Conservation (phyloP, 352 stramenopile species). For the Phytophthora pinifolia region DNA sequence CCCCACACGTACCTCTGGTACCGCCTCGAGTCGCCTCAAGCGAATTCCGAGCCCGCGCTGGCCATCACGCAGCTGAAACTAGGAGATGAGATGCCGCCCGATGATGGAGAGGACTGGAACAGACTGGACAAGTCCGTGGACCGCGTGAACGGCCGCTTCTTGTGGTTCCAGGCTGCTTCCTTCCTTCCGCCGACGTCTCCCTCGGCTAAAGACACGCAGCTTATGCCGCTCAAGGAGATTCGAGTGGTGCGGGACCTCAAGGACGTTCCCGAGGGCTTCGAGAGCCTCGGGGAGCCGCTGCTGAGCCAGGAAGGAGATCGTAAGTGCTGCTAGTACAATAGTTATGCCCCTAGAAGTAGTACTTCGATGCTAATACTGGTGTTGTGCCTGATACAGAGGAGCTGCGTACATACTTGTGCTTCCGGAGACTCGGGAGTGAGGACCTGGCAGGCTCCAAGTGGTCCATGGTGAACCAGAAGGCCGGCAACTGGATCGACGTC, state of each 20-base stretch:
- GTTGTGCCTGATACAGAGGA: constrained; percentile 34
- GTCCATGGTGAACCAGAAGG: constrained; percentile 67
- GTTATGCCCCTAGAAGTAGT: background rate
- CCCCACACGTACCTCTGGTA: constrained; percentile 88
- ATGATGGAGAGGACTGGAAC: constrained; percentile 31
- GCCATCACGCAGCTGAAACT: constrained; percentile 65
- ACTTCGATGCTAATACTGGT: background rate
- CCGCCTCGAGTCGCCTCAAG: constrained; percentile 38
- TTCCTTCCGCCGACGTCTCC: constrained; percentile 26
- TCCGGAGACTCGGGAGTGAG: constrained; percentile 57
- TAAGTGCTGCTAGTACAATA: constrained; percentile 8
- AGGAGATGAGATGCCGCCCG: constrained; percentile 28
- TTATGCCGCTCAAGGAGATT: constrained; percentile 79
- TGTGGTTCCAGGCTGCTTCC: constrained; percentile 58
- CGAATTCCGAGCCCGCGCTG: constrained; percentile 7
- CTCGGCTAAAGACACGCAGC: constrained; percentile 11
- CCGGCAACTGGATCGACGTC: constrained; percentile 82
- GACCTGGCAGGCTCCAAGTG: constrained; percentile 70
- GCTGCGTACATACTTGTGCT: constrained; percentile 73
- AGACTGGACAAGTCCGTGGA: constrained; percentile 81
- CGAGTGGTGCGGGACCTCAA: constrained; percentile 66
- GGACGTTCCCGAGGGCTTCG: constrained; percentile 70
- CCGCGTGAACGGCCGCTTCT: constrained; percentile 50
- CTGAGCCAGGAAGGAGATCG: constrained; percentile 45
- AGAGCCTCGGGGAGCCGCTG: constrained; percentile 52